phyloP scores from a whole-genome alignment of 306 rosid genomes.

The Pterocarpus santalinus region DNA sequence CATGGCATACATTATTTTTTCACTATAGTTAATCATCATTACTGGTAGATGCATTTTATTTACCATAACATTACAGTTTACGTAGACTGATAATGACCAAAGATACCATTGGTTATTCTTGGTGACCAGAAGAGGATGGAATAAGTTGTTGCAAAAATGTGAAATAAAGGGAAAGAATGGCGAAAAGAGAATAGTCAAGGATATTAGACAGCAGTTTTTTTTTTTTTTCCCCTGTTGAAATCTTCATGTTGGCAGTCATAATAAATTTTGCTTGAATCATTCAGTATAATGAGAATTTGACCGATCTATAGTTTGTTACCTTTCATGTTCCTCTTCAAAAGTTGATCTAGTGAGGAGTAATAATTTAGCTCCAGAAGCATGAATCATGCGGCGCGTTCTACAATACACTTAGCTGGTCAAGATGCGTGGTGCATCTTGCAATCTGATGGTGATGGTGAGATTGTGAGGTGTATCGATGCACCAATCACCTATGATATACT shows the following conservation, averaged over 20 bases:
- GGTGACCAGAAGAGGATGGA: not conserved
- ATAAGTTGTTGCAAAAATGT: not conserved
- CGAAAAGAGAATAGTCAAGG: not conserved
- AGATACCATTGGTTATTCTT: not conserved
- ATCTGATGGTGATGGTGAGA: no score
- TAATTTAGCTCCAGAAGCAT: no score
- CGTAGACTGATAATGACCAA: not conserved
- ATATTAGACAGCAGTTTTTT: no score
- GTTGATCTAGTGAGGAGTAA: no score
- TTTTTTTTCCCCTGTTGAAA: no score
- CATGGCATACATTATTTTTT: not conserved
- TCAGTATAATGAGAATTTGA: not conserved
- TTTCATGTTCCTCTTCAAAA: not conserved
- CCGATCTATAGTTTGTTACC: not conserved
- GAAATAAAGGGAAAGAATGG: not conserved
- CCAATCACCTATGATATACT: no score
- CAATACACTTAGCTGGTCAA: no score
- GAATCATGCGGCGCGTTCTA: no score
- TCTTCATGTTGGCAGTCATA: not conserved
- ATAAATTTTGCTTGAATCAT: not conserved
- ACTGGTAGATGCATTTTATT: constrained; percentile 19
- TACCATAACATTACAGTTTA: not conserved
- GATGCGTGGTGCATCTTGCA: no score
- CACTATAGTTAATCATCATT: not conserved
- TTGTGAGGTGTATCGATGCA: no score